Conservation (phyloP, 768 basidiomycete genomes). For the Hydnum rufescens region DNA sequence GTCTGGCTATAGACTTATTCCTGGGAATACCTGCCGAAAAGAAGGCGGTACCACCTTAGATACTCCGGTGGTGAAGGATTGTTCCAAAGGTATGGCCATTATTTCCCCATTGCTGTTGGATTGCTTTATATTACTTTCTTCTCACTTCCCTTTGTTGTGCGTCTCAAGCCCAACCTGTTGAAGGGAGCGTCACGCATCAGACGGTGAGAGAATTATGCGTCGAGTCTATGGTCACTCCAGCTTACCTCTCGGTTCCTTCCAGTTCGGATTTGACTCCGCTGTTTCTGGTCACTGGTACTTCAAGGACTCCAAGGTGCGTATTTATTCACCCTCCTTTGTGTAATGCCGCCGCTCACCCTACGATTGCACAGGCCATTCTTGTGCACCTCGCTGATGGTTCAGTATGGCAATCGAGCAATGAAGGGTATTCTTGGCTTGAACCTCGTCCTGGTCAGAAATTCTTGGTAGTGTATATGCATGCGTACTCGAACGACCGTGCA, state of each 20-base stretch:
- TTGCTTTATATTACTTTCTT: background rate
- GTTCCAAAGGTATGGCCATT: slow-evolving; percentile 52
- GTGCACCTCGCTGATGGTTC: slow-evolving; percentile 55
- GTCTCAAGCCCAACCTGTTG: slow-evolving; percentile 46
- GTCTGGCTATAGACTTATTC: slow-evolving; percentile 79
- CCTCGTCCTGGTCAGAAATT: slow-evolving; percentile 41
- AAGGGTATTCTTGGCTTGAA: slow-evolving; percentile 80
- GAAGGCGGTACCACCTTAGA: slow-evolving; percentile 45
- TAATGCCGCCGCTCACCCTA: background rate
- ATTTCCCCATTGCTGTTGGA: background rate
- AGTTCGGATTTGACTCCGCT: slow-evolving; percentile 48
- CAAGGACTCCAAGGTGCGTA: slow-evolving; percentile 44
- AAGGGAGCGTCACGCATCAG: slow-evolving; percentile 62
- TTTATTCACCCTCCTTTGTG: background rate
- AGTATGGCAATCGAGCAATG: slow-evolving; percentile 89
- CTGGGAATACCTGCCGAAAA: slow-evolving; percentile 73
- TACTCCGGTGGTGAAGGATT: slow-evolving; percentile 45
- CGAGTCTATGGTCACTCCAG: background rate
- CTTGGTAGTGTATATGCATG: slow-evolving; percentile 75
- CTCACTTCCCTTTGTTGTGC: slow-evolving; percentile 7
- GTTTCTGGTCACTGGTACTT: slow-evolving; percentile 73
- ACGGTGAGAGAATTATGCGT: slow-evolving; percentile 27
- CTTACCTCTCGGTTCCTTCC: background rate
- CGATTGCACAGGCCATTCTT: slow-evolving; percentile 44
- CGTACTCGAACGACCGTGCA: slow-evolving; percentile 57